Percentiles rank a stretch among this genome's conserved stretches.
Evolutionary conservation across 495 filamentous ascomycete genomes (phyloP).

Genomic region (Beverwykella pulmonaria): DNA sequence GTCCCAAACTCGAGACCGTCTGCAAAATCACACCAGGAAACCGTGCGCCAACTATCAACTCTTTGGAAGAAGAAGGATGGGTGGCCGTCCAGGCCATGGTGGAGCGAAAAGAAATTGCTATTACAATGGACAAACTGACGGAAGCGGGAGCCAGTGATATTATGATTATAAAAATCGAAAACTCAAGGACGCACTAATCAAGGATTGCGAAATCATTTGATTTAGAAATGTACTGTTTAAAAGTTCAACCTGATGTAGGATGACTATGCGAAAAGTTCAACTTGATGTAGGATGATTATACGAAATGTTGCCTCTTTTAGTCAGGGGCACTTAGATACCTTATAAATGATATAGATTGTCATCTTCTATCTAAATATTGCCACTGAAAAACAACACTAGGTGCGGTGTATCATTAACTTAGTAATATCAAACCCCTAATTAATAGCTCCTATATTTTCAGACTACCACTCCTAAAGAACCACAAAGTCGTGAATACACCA

Average conservation of each 20-base stretch:
- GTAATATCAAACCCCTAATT: no score
- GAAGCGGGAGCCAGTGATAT: slow-evolving; percentile 84
- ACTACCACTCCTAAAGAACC: no score
- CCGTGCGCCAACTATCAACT: slow-evolving; percentile 86
- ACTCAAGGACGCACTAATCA: slow-evolving; percentile 55
- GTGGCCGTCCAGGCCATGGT: slow-evolving; percentile 94
- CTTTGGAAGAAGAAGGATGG: slow-evolving; percentile 86
- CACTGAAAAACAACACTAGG: no score
- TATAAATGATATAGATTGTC: not conserved
- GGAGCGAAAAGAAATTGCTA: slow-evolving; percentile 82
- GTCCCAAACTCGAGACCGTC: slow-evolving; percentile 65
- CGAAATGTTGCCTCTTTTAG: no score
- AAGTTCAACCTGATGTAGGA: not conserved
- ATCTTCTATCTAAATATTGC: no score
- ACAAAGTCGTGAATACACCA: no score
- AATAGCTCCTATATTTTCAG: no score
- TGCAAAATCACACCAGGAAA: slow-evolving; percentile 88
- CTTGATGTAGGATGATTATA: no score
- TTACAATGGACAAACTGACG: slow-evolving; percentile 86
- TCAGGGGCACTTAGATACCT: not conserved
- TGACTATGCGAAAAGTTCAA: not conserved
- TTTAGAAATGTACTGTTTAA: not conserved
- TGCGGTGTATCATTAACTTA: no score
- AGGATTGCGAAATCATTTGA: not conserved
- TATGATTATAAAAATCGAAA: slow-evolving; percentile 82